A percentile compares a stretch with the other conserved stretches of the same genome.
Conservation (phyloP, 2,329 filamentous ascomycete genomes). For the Alternaria incomplexa region DNA sequence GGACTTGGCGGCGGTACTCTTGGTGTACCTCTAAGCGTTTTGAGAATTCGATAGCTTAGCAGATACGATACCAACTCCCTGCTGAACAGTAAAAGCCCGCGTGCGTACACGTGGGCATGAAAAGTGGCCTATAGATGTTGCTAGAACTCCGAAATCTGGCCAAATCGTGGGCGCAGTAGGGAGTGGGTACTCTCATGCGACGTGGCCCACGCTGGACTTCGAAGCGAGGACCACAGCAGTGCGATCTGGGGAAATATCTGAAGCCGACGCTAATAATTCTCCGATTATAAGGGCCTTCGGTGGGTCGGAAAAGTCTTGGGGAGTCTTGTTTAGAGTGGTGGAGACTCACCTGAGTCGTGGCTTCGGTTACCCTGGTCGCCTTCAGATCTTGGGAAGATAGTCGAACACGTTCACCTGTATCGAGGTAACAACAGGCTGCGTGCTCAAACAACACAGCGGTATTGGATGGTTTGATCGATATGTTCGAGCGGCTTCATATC, state of each 20-base stretch:
- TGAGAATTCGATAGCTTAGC: neutral
- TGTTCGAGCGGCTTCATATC: neutral
- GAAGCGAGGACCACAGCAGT: neutral
- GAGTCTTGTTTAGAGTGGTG: neutral
- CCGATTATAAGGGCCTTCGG: neutral
- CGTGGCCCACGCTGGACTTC: neutral
- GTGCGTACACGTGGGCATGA: neutral
- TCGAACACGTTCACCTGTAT: neutral
- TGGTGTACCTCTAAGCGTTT: neutral
- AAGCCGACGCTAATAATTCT: neutral
- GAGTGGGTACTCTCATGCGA: neutral
- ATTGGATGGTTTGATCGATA: neutral
- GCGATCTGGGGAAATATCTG: neutral
- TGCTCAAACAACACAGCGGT: neutral
- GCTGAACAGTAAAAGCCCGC: neutral
- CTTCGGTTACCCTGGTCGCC: neutral
- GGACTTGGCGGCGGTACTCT: fast-evolving
- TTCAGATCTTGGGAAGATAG: neutral
- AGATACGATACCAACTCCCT: neutral
- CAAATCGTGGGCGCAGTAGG: neutral
- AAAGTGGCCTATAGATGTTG: neutral
- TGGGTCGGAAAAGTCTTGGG: neutral
- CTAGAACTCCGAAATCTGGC: neutral
- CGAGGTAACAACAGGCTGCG: neutral
- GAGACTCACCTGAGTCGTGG: neutral